phyloP scores from a whole-genome alignment of 306 rosid species.

The Cucurbita maxima region DNA sequence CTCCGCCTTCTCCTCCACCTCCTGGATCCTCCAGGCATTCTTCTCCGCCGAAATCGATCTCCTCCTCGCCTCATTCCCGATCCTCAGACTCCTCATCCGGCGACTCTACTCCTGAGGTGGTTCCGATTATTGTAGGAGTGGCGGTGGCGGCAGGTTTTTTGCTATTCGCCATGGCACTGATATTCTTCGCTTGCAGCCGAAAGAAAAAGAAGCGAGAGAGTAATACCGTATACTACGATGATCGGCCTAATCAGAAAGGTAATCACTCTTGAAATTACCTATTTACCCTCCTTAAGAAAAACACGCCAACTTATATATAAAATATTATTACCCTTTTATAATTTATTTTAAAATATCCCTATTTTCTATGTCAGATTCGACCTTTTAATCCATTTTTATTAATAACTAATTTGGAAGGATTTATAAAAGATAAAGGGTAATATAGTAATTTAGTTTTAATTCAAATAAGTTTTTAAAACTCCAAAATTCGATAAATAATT shows the following conservation, averaged over 20 bases:
- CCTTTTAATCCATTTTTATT: no score
- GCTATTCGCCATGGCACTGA: conserved; percentile 16
- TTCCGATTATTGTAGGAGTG: conserved; percentile 29
- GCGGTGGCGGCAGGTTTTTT: conserved; percentile 34
- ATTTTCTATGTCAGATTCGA: no score
- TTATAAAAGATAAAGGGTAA: no score
- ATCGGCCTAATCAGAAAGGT: conserved; percentile 14
- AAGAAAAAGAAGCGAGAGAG: conserved; percentile 26
- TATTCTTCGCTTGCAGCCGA: conserved; percentile 15
- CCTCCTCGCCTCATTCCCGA: conserved; percentile 4
- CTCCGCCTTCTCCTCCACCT: conserved; percentile 2
- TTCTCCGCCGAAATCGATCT: conserved; percentile 11
- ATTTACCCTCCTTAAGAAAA: no score
- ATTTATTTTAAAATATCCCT: no score
- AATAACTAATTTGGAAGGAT: no score
- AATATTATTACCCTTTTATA: no score
- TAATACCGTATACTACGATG: conserved; percentile 14
- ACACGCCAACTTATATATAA: no score
- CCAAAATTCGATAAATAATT: no score
- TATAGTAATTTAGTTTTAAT: no score
- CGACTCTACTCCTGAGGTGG: not conserved
- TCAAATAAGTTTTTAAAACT: no score
- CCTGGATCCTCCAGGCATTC: conserved; percentile 1
- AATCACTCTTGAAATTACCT: not conserved
- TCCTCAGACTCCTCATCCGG: not conserved